Evolutionary conservation across 169 alveolate genomes (phyloP), one percentile per base, ranked within the genome.

Genomic region (Hepatocystis sp.): DNA sequence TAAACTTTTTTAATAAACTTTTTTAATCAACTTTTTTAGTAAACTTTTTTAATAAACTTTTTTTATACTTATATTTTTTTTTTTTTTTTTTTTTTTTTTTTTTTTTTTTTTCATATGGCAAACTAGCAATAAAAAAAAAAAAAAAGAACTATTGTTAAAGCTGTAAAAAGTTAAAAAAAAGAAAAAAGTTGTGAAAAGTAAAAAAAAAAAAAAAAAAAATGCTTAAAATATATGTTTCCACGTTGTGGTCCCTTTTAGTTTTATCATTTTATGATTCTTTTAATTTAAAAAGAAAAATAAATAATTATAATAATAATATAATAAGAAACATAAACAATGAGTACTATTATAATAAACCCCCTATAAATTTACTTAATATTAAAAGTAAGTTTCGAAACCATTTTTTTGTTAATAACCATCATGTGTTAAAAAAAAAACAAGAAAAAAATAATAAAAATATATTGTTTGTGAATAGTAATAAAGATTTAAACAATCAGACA

Each of bases 211-310:
- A 40, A 32, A 51, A 58, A 39, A 71, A 56, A 47, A 71, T 71
- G 86, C 65, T 39, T 34, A n/a, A 34, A 13, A 4, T 56, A 15
- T 44, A 56, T 44, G 42, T 51, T 34, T 56, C 30, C 8, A 15
- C 56, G 19, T 19, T 58, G 53, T 71, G 66, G 68, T 56, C 56
- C 63, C 30, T 67, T 53, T 49, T 71, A 47, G 21, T 58, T 27
- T 71, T 56, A 28, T 68, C 25, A 39, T 56, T 56, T 56, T 71
- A 42, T 30, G 71, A 71, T 32, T 10, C 86, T 15, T 39, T 71
- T 5, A 55, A 71, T 32, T 39, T 71, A 56, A 25, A 76, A 44
- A 56, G 15, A 15, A 71, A 52, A 36, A 19, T 36, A 42, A 51
- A 58, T 13, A 32, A 27, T 2, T n/a, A n/a, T n/a, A n/a, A n/a